Evolutionary conservation across 345 rosid genomes (phyloP), one percentile per base, ranked within the genome.

Genomic region (Gossypium arboreum): DNA sequence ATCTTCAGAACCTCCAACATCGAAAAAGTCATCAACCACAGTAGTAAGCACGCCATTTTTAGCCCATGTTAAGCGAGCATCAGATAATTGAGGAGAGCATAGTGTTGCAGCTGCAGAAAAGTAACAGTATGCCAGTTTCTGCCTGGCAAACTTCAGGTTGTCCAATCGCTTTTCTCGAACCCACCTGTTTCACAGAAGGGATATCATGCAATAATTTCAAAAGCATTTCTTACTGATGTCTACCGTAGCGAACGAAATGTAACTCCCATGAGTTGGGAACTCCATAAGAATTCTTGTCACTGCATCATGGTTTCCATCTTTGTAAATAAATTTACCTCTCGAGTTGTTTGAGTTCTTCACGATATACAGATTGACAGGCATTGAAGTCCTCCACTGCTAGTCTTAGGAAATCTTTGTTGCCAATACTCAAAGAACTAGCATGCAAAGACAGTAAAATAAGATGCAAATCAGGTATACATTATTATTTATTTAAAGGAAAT

Each of bases 31-130:
- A 56, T 92, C 98, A 12, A 92, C 84, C 59, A 92, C 90, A 9
- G 98, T 94, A 27, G 95, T 86, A 72, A 94, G 93, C 44, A 93
- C 94, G 20, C 88, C 89, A 66, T 88, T 90, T 87, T 94, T 94
- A 66, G 97, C 97, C 98, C 98, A 94, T n/a, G 95, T 82, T 58
- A 90, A 85, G 51, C 97, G 95, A 12, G 98, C 97, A 81, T 89
- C 89, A 18, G 93, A 86, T 61, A 94, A 68, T 80, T 86, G 89
- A 17, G 94, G 94, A 62, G 85, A 44, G 68, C 81, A 85, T 22
- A 90, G 76, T 25, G 88, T 86, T 75, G 92, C 97, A 47, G 92
- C 97, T 18, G 85, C 92, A 64, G 97, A 90, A 78, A 93, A 93
- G 85, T 91, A 90, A 64, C 97, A 91, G 76, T 90, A 91, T 11